Evolutionary conservation across 768 basidiomycete genomes (phyloP), one percentile per base, ranked within the genome.

Genomic region (Crucibulum laeve): DNA sequence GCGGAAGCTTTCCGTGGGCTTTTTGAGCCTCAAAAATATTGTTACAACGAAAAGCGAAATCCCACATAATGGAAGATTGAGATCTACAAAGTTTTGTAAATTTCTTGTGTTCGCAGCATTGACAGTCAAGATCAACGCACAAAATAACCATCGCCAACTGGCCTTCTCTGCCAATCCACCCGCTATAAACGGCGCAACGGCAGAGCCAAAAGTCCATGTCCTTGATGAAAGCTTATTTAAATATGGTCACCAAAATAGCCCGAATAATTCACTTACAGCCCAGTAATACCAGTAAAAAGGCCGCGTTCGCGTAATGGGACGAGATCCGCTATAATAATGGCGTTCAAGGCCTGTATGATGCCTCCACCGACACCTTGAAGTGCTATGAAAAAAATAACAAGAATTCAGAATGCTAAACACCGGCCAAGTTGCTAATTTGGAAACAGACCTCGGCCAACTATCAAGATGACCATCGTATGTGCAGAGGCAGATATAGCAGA

Each of bases 301-400:
- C 76, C 76, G 4, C 76, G 63, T 42, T 74, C 72, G n/a, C 57
- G 30, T 5, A 79, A 59, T 5, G 73, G 61, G 8, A 76, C 68
- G 3, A 77, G 52, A 49, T 77, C 75, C 24, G 63, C 61, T 4
- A 71, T 46, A 42, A 77, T 61, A 42, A 77, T 74, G 7, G 60
- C 56, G 0, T 60, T 56, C 14, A 71, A 37, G 5, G 66, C 53
- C 13, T 63, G 44, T 25, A 71, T 61, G 3, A 59, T 65, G 0
- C 70, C 73, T 2, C 57, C 63, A 11, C 71, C 71, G 1, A 61
- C 38, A 1, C 71, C 71, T 47, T 72, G 71, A 21, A 72, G 38
- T 23, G 60, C 68, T 70, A 35, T 33, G 15, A 37, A 33, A 22
- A 30, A 34, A 36, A 13, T 25, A 17, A 25, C 15, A 36, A 36